Evolutionary conservation across 1,139 yeast species (phyloP).

Genomic region (Saccharomyces hybrid): DNA sequence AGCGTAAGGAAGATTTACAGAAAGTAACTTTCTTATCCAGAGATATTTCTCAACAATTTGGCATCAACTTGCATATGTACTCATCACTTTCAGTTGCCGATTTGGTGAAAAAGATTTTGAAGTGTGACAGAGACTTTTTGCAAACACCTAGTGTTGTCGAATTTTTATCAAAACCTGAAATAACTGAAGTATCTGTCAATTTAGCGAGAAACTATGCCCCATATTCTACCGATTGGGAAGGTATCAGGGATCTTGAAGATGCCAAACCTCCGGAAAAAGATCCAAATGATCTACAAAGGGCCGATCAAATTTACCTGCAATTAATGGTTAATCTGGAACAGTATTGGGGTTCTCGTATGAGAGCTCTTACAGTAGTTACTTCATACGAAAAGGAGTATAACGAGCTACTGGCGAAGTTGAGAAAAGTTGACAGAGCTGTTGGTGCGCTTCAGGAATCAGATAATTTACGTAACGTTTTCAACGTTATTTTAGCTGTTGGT

Average conservation of each 20-base stretch:
- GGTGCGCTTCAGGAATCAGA: constrained; percentile 51
- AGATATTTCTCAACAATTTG: constrained; percentile 71
- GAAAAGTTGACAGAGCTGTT: constrained; percentile 57
- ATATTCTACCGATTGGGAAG: constrained; percentile 49
- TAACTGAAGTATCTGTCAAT: constrained; percentile 55
- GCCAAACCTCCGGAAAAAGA: constrained; percentile 59
- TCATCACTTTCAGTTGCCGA: constrained; percentile 47
- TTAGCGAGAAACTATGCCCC: constrained; percentile 63
- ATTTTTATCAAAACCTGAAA: constrained; percentile 61
- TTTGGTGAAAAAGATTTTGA: constrained; percentile 47
- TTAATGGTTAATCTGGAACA: constrained; percentile 66
- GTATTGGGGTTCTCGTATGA: constrained; percentile 73
- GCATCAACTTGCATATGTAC: constrained; percentile 63
- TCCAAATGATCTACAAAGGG: constrained; percentile 63
- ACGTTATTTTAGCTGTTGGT: constrained; percentile 73
- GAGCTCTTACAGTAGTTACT: constrained; percentile 56
- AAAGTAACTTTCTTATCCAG: constrained; percentile 57
- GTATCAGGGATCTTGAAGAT: constrained; percentile 22
- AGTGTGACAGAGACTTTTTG: constrained; percentile 54
- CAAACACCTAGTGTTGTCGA: constrained; percentile 58
- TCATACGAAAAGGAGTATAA: constrained; percentile 62
- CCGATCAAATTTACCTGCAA: constrained; percentile 68
- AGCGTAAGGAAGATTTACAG: constrained; percentile 39
- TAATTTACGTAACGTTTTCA: constrained; percentile 57
- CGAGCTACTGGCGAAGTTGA: constrained; percentile 53